These are phyloP conservation scores for Rhodamnia rubescens DNA, from an alignment of 345 rosid genomes.

Conservation along the genomic window DNA sequence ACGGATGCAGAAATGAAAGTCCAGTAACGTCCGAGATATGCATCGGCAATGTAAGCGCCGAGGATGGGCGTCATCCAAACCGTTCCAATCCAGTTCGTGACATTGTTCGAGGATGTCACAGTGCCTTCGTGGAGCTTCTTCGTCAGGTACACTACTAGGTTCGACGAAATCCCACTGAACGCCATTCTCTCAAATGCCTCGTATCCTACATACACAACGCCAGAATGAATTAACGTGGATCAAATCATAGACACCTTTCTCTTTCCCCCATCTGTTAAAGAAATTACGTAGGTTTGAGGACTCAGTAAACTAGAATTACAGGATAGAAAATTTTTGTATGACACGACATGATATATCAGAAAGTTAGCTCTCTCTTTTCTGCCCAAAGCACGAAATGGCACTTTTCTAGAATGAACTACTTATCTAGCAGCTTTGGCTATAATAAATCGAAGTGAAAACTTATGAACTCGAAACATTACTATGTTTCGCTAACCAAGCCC, in stretches of 20 bases:
- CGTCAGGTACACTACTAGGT: conserved; percentile 8
- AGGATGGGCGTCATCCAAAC: conserved; percentile 33
- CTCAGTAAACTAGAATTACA: neutral
- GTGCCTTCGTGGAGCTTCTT: conserved; percentile 42
- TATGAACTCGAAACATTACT: neutral
- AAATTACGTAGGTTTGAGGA: neutral
- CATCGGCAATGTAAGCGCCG: conserved; percentile 57
- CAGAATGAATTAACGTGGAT: neutral
- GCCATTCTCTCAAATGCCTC: conserved; percentile 3
- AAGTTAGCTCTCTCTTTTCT: neutral
- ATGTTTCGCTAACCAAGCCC: neutral
- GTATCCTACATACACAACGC: neutral
- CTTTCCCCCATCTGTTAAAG: neutral
- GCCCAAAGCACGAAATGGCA: neutral
- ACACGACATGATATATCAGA: neutral
- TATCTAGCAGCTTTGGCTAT: neutral
- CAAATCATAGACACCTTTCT: neutral
- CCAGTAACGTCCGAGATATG: conserved; percentile 45
- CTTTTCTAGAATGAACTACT: neutral
- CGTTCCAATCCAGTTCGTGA: conserved; percentile 52
- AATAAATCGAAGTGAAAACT: neutral
- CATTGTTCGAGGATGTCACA: conserved; percentile 45
- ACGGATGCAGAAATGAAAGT: conserved; percentile 37
- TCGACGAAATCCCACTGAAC: conserved; percentile 46
- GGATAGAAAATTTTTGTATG: neutral